phyloP scores from a whole-genome alignment of 208 protist genomes.

The Trichomonas tenax region DNA sequence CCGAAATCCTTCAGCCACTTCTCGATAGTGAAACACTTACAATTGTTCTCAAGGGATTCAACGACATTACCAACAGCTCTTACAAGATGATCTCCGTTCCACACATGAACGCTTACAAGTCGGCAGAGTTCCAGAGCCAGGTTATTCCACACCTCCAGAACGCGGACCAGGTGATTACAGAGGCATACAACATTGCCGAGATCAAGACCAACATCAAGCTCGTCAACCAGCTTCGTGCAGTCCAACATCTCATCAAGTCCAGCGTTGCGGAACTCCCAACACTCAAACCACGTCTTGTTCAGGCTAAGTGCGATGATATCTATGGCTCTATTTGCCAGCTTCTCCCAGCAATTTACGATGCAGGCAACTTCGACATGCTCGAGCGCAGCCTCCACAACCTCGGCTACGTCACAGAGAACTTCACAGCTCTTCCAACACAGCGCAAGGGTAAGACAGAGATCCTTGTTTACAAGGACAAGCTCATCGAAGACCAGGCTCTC shows the following conservation, averaged over 20 bases:
- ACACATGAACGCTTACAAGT: background rate
- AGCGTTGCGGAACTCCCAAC: background rate
- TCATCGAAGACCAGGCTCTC: background rate
- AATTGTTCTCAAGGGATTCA: background rate
- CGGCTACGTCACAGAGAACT: background rate
- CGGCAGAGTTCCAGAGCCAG: background rate
- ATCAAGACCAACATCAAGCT: background rate
- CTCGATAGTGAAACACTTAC: background rate
- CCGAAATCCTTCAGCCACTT: background rate
- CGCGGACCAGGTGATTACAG: background rate
- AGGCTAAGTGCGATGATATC: background rate
- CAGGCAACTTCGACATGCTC: background rate
- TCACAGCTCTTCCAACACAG: background rate
- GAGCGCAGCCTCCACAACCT: background rate
- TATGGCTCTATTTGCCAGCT: background rate
- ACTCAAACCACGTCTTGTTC: background rate
- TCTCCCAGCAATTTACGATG: background rate
- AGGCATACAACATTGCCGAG: background rate
- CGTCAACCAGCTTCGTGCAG: background rate
- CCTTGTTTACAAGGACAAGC: background rate
- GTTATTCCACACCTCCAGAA: background rate
- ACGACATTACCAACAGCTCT: background rate
- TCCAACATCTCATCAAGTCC: background rate
- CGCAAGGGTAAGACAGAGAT: background rate
- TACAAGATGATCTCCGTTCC: background rate